These are phyloP conservation scores for Fusarium keratoplasticum DNA, from an alignment of 2,329 filamentous ascomycete genomes.

Conservation along the genomic window DNA sequence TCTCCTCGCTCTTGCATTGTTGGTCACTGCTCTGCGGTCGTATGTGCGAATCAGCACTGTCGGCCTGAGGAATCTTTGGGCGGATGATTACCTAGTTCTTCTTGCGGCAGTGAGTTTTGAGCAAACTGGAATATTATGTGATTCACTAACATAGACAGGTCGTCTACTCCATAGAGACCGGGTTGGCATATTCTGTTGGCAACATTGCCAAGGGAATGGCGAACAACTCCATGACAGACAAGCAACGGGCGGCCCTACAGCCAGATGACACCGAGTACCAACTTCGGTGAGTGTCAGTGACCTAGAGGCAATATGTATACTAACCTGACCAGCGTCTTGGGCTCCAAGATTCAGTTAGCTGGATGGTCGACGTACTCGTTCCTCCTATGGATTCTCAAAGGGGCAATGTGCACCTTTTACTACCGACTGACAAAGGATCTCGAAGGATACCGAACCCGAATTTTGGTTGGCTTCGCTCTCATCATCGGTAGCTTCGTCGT, in stretches of 20 bases:
- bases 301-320: not conserved
- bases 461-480: slow-evolving; percentile 63
- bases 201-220: slow-evolving; percentile 62
- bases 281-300: slow-evolving; percentile 44
- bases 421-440: slow-evolving; percentile 61
- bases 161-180: slow-evolving; percentile 63
- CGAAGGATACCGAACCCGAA: slow-evolving; percentile 56
- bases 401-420: slow-evolving; percentile 68
- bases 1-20: slow-evolving; percentile 61
- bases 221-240: slow-evolving; percentile 68
- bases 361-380: slow-evolving; percentile 67
- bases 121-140: too few relatives aligned
- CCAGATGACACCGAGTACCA: slow-evolving; percentile 59
- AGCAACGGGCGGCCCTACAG: slow-evolving; percentile 58
- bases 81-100: slow-evolving; percentile 70
- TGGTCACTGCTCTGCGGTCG: slow-evolving; percentile 62
- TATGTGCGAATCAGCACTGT: slow-evolving; percentile 60
- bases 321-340: slow-evolving; percentile 55
- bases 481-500: slow-evolving; percentile 62
- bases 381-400: slow-evolving; percentile 67
- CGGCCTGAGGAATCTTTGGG: slow-evolving; percentile 62
- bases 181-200: slow-evolving; percentile 62
- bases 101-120: slow-evolving; percentile 58
- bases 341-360: slow-evolving; percentile 67
- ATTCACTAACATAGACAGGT: slow-evolving; percentile 49